Conservation (phyloP, 306 rosid species). For the Trifolium dubium region DNA sequence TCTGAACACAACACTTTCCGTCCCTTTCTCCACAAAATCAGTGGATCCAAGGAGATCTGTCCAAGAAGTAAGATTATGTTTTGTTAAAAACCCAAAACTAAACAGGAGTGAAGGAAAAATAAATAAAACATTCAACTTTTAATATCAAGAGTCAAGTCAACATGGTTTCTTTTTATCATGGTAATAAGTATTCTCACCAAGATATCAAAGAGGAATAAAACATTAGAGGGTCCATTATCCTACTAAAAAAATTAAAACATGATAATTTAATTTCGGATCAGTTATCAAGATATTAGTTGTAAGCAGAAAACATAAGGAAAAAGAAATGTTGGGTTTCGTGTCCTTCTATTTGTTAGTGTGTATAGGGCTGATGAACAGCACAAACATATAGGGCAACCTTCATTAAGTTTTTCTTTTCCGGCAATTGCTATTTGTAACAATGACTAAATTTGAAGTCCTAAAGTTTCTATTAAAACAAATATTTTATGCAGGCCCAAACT, state of each 20-base stretch:
- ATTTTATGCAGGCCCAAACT: not conserved
- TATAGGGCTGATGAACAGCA: not conserved
- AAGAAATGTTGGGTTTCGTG: not conserved
- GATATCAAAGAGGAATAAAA: slow-evolving; percentile 16
- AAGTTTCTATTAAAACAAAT: not conserved
- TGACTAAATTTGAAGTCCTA: not conserved
- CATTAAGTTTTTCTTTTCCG: not conserved
- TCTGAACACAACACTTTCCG: slow-evolving; percentile 76
- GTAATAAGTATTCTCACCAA: not conserved
- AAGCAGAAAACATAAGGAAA: not conserved
- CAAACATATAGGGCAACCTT: not conserved
- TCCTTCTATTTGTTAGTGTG: not conserved
- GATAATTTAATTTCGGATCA: not conserved
- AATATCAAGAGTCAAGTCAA: slow-evolving; percentile 32
- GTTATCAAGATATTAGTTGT: not conserved
- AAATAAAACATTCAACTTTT: slow-evolving; percentile 13
- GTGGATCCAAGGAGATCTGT: slow-evolving; percentile 64
- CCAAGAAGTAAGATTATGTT: slow-evolving; percentile 10
- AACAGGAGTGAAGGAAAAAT: slow-evolving; percentile 10
- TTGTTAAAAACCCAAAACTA: slow-evolving; percentile 22
- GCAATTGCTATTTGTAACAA: not conserved
- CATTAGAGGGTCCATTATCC: not conserved
- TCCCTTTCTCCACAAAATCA: slow-evolving; percentile 89
- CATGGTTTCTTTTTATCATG: slow-evolving; percentile 13
- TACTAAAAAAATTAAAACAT: not conserved